Evolutionary conservation across 2,329 filamentous ascomycete genomes (phyloP).

Genomic region (Coniochaeta sp.): DNA sequence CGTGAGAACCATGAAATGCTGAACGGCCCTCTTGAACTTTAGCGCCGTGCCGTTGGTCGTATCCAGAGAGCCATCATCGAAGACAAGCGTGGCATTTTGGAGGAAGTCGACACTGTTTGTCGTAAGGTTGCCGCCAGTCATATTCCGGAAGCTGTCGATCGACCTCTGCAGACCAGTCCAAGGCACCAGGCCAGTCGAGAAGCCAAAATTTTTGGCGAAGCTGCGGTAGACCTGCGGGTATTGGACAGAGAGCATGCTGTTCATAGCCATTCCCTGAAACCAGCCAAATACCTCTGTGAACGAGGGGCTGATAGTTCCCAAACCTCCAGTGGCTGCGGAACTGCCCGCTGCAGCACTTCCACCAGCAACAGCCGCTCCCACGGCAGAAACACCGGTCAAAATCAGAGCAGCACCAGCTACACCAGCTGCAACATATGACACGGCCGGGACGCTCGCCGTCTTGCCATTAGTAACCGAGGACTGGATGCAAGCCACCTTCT

Average conservation of each 20-base stretch:
- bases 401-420: conserved; percentile 78
- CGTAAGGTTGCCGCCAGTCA: conserved; percentile 82
- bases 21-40: conserved; percentile 41
- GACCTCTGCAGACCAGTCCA: conserved; percentile 73
- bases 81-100: conserved; percentile 68
- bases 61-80: conserved; percentile 49
- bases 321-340: conserved; percentile 41
- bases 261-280: conserved; percentile 92
- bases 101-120: conserved; percentile 70
- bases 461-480: conserved; percentile 84
- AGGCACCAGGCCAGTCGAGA: conserved; percentile 76
- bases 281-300: conserved; percentile 81
- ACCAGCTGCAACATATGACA: conserved; percentile 77
- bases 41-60: conserved; percentile 24
- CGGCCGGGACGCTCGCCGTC: conserved; percentile 64
- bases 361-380: conserved; percentile 51
- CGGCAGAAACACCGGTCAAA: conserved; percentile 64
- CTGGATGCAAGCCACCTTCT: conserved; percentile 73
- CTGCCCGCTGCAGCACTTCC: conserved; percentile 45
- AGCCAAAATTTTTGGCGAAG: conserved; percentile 89
- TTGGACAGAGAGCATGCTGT: conserved; percentile 89
- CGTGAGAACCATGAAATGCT: conserved; percentile 40
- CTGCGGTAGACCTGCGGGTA: conserved; percentile 83
- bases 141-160: conserved; percentile 76
- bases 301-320: conserved; percentile 66